Conservation (phyloP, 2,329 filamentous ascomycete genomes). For the Hypoxylon sp. region DNA sequence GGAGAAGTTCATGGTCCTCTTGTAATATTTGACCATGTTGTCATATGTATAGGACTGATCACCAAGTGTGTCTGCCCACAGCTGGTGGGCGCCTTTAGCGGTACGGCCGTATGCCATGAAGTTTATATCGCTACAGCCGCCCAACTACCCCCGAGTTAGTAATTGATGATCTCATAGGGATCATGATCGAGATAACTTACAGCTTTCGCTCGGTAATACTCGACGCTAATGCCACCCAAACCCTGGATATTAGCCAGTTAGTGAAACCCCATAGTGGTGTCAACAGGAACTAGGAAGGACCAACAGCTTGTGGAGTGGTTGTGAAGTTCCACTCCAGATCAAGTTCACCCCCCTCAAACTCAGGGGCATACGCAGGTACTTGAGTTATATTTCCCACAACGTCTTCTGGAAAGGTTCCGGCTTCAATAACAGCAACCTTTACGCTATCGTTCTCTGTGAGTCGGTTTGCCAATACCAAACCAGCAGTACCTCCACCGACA, state of each 20-base stretch:
- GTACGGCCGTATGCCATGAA: conserved; percentile 47
- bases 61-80: conserved; percentile 41
- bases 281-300: background rate
- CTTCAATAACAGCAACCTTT: conserved; percentile 59
- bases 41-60: conserved; percentile 41
- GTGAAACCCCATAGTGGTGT: background rate
- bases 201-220: conserved; percentile 48
- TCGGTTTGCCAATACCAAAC: conserved; percentile 55
- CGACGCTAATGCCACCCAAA: conserved; percentile 27
- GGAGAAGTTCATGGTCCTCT: conserved; percentile 43
- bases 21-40: conserved; percentile 35
- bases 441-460: conserved; percentile 53
- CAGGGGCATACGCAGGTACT: conserved; percentile 41
- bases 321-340: conserved; percentile 49
- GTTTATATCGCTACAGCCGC: conserved; percentile 46
- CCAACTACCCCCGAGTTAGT: conserved; percentile 34
- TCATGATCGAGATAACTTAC: background rate
- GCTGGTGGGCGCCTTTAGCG: conserved; percentile 22
- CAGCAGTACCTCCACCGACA: conserved; percentile 59
- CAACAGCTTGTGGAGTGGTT: conserved; percentile 46
- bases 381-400: conserved; percentile 36
- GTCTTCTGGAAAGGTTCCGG: conserved; percentile 56
- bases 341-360: conserved; percentile 21
- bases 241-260: conserved; percentile 23
- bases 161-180: background rate